Evolutionary conservation across 345 rosid species (phyloP), one percentile per base, ranked within the genome.

Genomic region (Eucalyptus caleyi): DNA sequence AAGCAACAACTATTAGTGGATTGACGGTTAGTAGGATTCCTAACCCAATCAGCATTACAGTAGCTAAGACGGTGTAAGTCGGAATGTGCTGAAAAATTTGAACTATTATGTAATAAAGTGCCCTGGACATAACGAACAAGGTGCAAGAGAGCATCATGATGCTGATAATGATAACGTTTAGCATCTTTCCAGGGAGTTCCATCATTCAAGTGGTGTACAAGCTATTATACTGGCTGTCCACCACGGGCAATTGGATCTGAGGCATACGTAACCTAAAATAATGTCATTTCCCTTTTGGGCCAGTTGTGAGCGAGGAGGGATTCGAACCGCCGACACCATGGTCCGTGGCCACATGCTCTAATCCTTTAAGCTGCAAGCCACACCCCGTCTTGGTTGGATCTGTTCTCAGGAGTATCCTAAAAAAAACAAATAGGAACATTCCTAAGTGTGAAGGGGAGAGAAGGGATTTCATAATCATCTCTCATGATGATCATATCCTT

Each of bases 301-400:
- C 11, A 2, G 26, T 21, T 53, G 26, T 53, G 59, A 53, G 26
- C 2, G 11, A 53, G 59, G 26, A 9, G 59, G 59, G 59, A 53
- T 21, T 53, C 5, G 0, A 53, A 53, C 59, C 26, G 5, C 5
- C 26, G 0, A 53, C 11, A 21, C 26, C 26, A 53, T 53, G 26
- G 59, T 8, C 10, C 5, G 0, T 53, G 59, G 26, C 26, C 59
- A 53, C 59, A 2, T 53, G 26, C 59, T 53, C 59, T 53, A 53
- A 21, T 53, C 59, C 26, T 53, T 19, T 53, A 4, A 53, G 24
- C 24, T 19, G 0, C 59, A 53, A 53, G 24, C 11, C 59, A 19
- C 0, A 2, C 26, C 59, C 5, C 1, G 0, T 53, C 59, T 53
- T 53, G 26, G 2, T 53, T 53, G 26, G 59, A 53, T 53, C 1